Percentiles rank a stretch among this genome's conserved stretches.
Evolutionary conservation across 192 early-diverging fungal species (phyloP).

Genomic region (Bifiguratus adelaidae): DNA sequence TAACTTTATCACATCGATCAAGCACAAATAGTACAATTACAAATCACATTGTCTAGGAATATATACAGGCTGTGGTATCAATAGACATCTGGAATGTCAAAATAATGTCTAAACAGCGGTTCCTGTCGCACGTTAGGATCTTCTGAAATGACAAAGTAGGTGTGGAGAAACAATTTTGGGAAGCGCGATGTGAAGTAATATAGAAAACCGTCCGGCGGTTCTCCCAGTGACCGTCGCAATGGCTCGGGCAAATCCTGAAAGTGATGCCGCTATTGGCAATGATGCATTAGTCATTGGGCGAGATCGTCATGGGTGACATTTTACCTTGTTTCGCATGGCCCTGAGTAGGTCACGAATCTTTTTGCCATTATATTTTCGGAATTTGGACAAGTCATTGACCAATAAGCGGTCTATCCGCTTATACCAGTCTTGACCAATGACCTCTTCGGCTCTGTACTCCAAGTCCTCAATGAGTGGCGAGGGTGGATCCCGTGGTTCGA

Average conservation of each 20-base stretch:
- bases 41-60: too few relatives aligned
- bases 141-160: slow-evolving; percentile 74
- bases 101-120: slow-evolving; percentile 59
- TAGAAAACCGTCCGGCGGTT: slow-evolving; percentile 80
- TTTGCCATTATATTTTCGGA: slow-evolving; percentile 84
- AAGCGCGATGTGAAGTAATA: slow-evolving; percentile 86
- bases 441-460: slow-evolving; percentile 45
- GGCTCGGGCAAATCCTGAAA: slow-evolving; percentile 82
- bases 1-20: too few relatives aligned
- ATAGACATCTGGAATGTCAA: slow-evolving; percentile 9
- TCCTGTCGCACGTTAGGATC: slow-evolving; percentile 47
- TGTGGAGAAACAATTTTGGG: slow-evolving; percentile 79
- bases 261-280: slow-evolving; percentile 73
- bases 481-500: slow-evolving; percentile 67
- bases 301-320: not conserved
- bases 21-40: too few relatives aligned
- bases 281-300: not conserved
- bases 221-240: slow-evolving; percentile 68
- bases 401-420: slow-evolving; percentile 57
- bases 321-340: slow-evolving; percentile 87
- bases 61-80: too few relatives aligned
- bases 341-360: slow-evolving; percentile 81
- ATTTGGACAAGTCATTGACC: slow-evolving; percentile 79
- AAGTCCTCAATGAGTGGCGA: slow-evolving; percentile 52
- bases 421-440: slow-evolving; percentile 71